Percentiles rank a stretch among this genome's conserved stretches.
phyloP scores from a whole-genome alignment of 495 filamentous ascomycete genomes.

The Daldinia caldariorum region DNA sequence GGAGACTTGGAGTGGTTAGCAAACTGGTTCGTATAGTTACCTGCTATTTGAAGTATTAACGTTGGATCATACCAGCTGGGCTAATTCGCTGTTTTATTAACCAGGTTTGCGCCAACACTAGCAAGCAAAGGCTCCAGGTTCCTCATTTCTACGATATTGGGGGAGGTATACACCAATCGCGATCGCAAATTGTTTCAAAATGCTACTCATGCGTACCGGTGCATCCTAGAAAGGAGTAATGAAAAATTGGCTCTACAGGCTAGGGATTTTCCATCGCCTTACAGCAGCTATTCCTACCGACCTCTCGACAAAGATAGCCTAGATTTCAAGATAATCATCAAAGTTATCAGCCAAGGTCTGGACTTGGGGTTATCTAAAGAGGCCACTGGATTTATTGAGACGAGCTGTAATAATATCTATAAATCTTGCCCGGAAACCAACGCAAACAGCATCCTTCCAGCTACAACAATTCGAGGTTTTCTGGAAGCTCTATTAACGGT shows the following conservation, averaged over 20 bases:
- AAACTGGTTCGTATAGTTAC: conserved; percentile 19
- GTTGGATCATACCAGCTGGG: not conserved
- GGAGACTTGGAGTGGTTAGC: conserved; percentile 3
- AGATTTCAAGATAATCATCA: not conserved
- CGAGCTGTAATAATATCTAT: conserved; percentile 11
- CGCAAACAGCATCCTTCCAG: too few species aligned
- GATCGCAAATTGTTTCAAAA: not conserved
- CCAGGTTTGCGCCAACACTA: conserved; percentile 13
- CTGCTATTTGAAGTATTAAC: not conserved
- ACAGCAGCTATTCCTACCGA: not conserved
- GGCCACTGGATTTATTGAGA: conserved; percentile 10
- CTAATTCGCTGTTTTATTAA: conserved; percentile 9
- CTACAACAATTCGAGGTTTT: not conserved
- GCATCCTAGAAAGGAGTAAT: conserved; percentile 12
- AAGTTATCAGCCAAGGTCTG: conserved; percentile 12
- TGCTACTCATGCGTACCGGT: not conserved
- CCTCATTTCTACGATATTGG: conserved; percentile 13
- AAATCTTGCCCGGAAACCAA: not conserved
- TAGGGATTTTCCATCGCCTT: not conserved
- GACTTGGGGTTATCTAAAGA: conserved; percentile 9
- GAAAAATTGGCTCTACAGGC: conserved; percentile 18
- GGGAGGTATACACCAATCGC: conserved; percentile 5
- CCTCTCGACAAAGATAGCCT: not conserved
- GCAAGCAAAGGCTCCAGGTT: not conserved
- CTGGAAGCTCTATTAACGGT: not conserved